Base-by-base conservation (phyloP, 192 early-diverging fungal genomes). In the Bifiguratus adelaidae region DNA sequence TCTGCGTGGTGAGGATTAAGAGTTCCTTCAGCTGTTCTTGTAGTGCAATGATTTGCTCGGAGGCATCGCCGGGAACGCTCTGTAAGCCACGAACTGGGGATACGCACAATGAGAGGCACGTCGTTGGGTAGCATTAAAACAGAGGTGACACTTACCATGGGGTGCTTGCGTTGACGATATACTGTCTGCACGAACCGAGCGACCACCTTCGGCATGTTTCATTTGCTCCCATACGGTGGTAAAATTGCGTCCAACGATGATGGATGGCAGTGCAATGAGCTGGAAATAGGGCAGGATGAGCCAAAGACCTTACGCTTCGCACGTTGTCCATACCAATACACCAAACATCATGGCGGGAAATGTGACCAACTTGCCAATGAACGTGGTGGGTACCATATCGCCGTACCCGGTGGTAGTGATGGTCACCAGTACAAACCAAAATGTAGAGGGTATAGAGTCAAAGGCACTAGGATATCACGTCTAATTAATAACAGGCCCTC, bases 311-410 rank as follows among this genome's bases (percentile, higher is more conserved):
- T n/a, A n/a, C n/a, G n/a, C n/a, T n/a, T n/a, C n/a, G n/a, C n/a
- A n/a, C n/a, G n/a, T n/a, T 16, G 13, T 11, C 1, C 46, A 42
- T 53, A 72, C 70, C 58, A 86, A 41, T 1, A 86, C 80, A n/a
- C 86, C 86, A 33, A 75, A 78, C 67, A 86, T 80, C 81, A 89
- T 86, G 30, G 82, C 81, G 11, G 86, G 83, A 42, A 86, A 89
- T 7, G 83, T 77, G 16, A 89, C 76, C 27, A 86, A 55, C 51
- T 86, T 86, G 36, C 86, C 86, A 41, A 86, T 65, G 53, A 83
- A 80, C 0, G 86, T 89, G 2, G 78, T 80, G 4, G 86, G 86
- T 8, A 85, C 78, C 81, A 86, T 85, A 50, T 89, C 83, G 35
- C 80, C 76, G 58, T 78, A 85, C 27, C 86, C 86, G 3, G 86